phyloP scores from a whole-genome alignment of 2,329 filamentous ascomycete genomes.

The Coniochaeta prunicola region DNA sequence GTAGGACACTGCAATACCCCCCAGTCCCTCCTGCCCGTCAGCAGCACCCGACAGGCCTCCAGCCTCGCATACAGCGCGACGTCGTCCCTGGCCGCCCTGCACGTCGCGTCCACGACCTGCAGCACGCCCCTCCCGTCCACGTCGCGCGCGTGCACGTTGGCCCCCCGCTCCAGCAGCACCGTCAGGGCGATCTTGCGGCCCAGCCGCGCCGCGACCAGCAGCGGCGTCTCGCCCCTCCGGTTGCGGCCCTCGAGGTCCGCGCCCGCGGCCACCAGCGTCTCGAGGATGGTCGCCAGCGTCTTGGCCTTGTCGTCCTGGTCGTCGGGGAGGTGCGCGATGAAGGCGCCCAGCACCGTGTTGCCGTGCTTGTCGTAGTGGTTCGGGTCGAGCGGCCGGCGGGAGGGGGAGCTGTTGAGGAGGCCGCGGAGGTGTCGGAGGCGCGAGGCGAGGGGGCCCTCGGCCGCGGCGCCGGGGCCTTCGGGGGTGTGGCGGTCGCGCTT shows the following conservation, averaged over 20 bases:
- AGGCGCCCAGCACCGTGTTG: constrained; percentile 49
- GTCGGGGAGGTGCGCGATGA: constrained; percentile 40
- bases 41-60: constrained; percentile 22
- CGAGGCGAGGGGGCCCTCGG: constrained; percentile 12
- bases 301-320: constrained; percentile 40
- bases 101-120: constrained; percentile 27
- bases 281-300: constrained; percentile 36
- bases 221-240: constrained; percentile 44
- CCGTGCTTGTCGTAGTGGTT: constrained; percentile 46
- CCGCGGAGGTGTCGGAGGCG: constrained; percentile 18
- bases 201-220: constrained; percentile 45
- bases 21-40: constrained; percentile 21
- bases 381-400: constrained; percentile 35
- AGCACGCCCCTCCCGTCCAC: constrained; percentile 35
- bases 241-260: constrained; percentile 44
- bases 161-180: constrained; percentile 36
- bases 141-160: constrained; percentile 40
- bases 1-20: constrained; percentile 14
- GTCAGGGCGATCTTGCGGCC: constrained; percentile 45
- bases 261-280: constrained; percentile 31
- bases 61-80: constrained; percentile 22
- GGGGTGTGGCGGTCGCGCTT: constrained; percentile 25
- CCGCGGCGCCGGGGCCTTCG: constrained; percentile 8
- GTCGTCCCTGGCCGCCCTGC: constrained; percentile 14
- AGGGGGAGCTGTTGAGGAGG: constrained; percentile 16